Percentiles rank a stretch among this genome's conserved stretches.
Evolutionary conservation across 495 filamentous ascomycete genomes (phyloP).

Genomic region (Friedmanniomyces endolithicus): DNA sequence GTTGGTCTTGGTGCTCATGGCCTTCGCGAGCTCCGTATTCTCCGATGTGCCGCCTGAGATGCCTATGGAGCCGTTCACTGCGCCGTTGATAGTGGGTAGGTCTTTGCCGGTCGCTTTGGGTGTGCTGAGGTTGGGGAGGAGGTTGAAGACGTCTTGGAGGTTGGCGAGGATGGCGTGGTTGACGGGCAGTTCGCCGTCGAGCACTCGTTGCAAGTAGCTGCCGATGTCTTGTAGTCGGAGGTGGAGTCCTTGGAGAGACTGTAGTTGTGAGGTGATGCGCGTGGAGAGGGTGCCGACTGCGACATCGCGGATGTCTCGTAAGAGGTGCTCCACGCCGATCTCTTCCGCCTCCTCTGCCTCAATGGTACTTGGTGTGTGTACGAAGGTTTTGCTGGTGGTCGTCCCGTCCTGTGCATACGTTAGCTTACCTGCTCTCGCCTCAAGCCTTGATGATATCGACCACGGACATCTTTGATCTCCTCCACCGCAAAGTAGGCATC

Average conservation of each 20-base stretch:
- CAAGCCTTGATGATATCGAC: background rate
- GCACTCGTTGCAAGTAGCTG: conserved; percentile 88
- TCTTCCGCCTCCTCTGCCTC: conserved; percentile 98
- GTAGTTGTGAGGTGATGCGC: conserved; percentile 91
- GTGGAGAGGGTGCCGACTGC: conserved; percentile 97
- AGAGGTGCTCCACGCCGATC: conserved; percentile 94
- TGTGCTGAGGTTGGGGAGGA: conserved; percentile 89
- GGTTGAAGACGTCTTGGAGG: conserved; percentile 97
- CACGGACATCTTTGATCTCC: conserved; percentile 95
- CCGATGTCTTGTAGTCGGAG: conserved; percentile 91
- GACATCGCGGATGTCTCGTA: conserved; percentile 95
- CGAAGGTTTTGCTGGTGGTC: conserved; percentile 92
- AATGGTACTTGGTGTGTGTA: conserved; percentile 98
- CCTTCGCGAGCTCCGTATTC: conserved; percentile 74
- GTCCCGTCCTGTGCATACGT: conserved; percentile 67
- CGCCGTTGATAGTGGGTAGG: conserved; percentile 25
- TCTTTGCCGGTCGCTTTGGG: conserved; percentile 46
- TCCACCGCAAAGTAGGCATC: conserved; percentile 99
- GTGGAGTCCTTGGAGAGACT: conserved; percentile 93
- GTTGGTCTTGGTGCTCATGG: conserved; percentile 98
- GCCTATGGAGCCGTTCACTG: conserved; percentile 29
- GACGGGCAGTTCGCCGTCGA: conserved; percentile 79
- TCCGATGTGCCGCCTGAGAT: conserved; percentile 41
- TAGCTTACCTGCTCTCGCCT: conserved; percentile 8
- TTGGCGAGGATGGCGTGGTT: conserved; percentile 97